Evolutionary conservation across 345 rosid genomes (phyloP), one percentile per base, ranked within the genome.

Genomic region (Firmiana major): DNA sequence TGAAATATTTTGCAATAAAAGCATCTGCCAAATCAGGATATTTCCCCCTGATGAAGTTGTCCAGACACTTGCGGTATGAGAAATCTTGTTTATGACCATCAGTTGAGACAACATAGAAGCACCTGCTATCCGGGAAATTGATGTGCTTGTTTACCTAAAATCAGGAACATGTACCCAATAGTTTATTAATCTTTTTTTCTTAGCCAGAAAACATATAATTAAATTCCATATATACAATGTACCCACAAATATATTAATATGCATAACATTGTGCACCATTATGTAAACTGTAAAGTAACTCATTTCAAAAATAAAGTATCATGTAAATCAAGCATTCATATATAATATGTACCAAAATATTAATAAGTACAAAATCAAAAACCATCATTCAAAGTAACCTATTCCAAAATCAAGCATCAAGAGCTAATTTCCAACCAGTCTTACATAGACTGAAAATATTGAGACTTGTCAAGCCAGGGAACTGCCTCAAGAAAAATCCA

Each of bases 81-180:
- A 96, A 93, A 75, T 96, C 99, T 45, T 86, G 88, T 75, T 80
- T 86, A 10, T 78, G 31, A 54, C 98, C 97, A 75, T 91, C 97
- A 1, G 88, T 88, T 7, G 92, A 83, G 71, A 93, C 94, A 28
- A 88, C 87, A 70, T 77, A 93, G 78, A 96, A 85, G 87, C 99
- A 96, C 80, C 95, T 87, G 83, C 77, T 89, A 0, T 89, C 94
- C 34, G 65, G 55, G 78, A 89, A 92, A 38, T 36, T 84, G 15
- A 80, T 80, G 79, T 93, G 98, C 84, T 83, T 90, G 83, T 79
- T 87, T 13, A 96, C 84, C 99, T 96, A 49, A 13, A n/a, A n/a
- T n/a, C n/a, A n/a, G n/a, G n/a, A n/a, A 51, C 63, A 43, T 17
- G 60, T 9, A 58, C 55, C 65, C 15, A 45, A 57, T 24, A 74